A percentile compares a stretch with the other conserved stretches of the same genome.
phyloP scores from a whole-genome alignment of 352 stramenopile species.

The Aphanomyces euteiches region DNA sequence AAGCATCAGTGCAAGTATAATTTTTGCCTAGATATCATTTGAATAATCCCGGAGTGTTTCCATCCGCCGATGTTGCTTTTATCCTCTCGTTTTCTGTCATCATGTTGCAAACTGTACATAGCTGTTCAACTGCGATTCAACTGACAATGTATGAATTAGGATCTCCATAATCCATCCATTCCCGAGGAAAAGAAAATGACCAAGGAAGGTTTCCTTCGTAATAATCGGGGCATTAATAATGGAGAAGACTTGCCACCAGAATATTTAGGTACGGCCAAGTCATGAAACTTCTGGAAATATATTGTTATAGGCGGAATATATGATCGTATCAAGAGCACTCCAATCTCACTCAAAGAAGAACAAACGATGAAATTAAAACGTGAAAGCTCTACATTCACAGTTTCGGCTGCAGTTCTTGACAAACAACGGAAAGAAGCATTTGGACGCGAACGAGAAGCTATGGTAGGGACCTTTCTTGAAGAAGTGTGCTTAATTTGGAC shows the following conservation, averaged over 20 bases:
- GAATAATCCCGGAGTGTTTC: constrained; percentile 85
- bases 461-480: constrained; percentile 45
- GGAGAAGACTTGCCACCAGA: constrained; percentile 93
- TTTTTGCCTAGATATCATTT: constrained; percentile 42
- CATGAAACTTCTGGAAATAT: background rate
- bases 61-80: constrained; percentile 96
- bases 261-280: constrained; percentile 59
- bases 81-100: constrained; percentile 96
- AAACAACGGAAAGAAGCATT: constrained; percentile 56
- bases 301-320: constrained; percentile 77
- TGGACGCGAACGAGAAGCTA: constrained; percentile 77
- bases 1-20: too few relatives aligned
- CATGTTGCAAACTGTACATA: constrained; percentile 62
- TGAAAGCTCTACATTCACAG: constrained; percentile 17
- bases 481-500: background rate
- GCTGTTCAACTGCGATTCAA: background rate
- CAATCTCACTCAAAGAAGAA: constrained; percentile 97
- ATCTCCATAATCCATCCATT: constrained; percentile 99
- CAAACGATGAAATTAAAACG: constrained; percentile 32
- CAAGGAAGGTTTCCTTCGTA: constrained; percentile 92
- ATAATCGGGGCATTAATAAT: constrained; percentile 97
- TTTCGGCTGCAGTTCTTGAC: constrained; percentile 16
- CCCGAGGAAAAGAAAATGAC: constrained; percentile 97
- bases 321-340: constrained; percentile 92
- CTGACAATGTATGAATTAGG: constrained; percentile 31